Conservation (phyloP, 2,329 filamentous ascomycete species). For the Mycosphaerelloides madeirae region DNA sequence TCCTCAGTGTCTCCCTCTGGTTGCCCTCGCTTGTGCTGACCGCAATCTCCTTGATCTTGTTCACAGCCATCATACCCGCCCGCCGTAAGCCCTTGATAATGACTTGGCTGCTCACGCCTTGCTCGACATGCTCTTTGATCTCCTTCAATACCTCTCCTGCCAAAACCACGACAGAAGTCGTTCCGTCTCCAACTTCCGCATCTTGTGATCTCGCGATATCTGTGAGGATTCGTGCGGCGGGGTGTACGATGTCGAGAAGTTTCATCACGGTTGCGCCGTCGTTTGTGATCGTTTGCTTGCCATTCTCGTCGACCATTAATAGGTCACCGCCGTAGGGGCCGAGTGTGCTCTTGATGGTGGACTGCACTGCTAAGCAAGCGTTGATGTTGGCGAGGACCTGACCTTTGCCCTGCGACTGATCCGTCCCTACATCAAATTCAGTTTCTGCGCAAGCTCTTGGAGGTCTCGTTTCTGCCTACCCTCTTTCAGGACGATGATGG, state of each 20-base stretch:
- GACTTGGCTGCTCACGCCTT: slow-evolving; percentile 93
- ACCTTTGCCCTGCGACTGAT: slow-evolving; percentile 92
- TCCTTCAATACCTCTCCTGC: slow-evolving; percentile 98
- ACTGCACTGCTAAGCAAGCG: slow-evolving; percentile 91
- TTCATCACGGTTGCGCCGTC: slow-evolving; percentile 99
- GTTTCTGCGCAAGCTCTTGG: slow-evolving; percentile 6
- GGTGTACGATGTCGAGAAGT: slow-evolving; percentile 98
- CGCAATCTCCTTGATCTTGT: slow-evolving; percentile 98
- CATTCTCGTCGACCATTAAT: slow-evolving; percentile 92
- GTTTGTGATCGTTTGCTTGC: slow-evolving; percentile 95
- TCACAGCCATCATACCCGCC: slow-evolving; percentile 85
- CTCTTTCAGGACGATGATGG: slow-evolving; percentile 96
- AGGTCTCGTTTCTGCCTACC: slow-evolving; percentile 53
- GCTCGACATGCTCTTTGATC: slow-evolving; percentile 91
- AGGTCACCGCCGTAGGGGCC: slow-evolving; percentile 96
- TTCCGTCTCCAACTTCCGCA: slow-evolving; percentile 96
- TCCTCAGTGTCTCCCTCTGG: slow-evolving; percentile 79
- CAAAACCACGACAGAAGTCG: slow-evolving; percentile 92
- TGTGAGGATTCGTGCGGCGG: slow-evolving; percentile 91
- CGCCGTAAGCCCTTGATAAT: slow-evolving; percentile 94
- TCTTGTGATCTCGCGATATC: slow-evolving; percentile 99
- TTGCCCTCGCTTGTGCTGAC: slow-evolving; percentile 77
- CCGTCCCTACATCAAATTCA: slow-evolving; percentile 64
- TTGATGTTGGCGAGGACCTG: slow-evolving; percentile 98
- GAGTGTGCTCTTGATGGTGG: slow-evolving; percentile 90